These are phyloP conservation scores for Fusarium sp. DNA, from an alignment of 2,329 filamentous ascomycete species.

Conservation along the genomic window DNA sequence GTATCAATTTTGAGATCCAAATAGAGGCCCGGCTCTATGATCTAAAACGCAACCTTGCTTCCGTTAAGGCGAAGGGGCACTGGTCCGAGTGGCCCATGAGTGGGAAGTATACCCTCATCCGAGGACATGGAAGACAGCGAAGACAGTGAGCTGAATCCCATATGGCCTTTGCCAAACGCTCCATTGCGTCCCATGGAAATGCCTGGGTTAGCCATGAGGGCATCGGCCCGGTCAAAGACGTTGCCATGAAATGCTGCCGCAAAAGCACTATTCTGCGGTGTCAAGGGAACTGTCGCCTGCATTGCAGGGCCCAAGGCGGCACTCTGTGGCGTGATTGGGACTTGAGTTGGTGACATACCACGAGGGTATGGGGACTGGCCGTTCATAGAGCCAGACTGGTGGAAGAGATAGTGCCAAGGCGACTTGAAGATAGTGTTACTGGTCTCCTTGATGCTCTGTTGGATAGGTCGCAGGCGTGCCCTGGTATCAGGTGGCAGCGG, in stretches of 20 bases:
- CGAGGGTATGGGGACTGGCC: slow-evolving; percentile 42
- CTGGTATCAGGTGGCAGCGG: slow-evolving; percentile 76
- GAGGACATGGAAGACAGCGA: slow-evolving; percentile 59
- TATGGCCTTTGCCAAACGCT: slow-evolving; percentile 59
- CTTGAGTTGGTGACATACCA: slow-evolving; percentile 49
- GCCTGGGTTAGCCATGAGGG: slow-evolving; percentile 69
- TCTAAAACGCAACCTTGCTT: slow-evolving; percentile 54
- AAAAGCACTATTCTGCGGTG: slow-evolving; percentile 70
- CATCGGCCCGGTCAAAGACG: slow-evolving; percentile 71
- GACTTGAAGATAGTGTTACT: slow-evolving; percentile 75
- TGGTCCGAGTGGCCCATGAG: slow-evolving; percentile 51
- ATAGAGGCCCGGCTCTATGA: slow-evolving; percentile 11
- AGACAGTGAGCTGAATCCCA: slow-evolving; percentile 55
- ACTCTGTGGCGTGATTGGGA: slow-evolving; percentile 87
- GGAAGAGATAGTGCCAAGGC: slow-evolving; percentile 65
- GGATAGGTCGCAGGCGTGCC: slow-evolving; percentile 80
- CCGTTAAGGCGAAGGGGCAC: slow-evolving; percentile 55
- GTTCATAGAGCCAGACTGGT: slow-evolving; percentile 30
- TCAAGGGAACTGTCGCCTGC: slow-evolving; percentile 87
- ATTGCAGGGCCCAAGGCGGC: slow-evolving; percentile 90
- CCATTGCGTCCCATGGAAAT: slow-evolving; percentile 68
- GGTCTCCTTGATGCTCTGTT: slow-evolving; percentile 85
- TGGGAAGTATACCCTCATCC: slow-evolving; percentile 53
- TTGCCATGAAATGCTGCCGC: slow-evolving; percentile 66
- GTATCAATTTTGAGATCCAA: slow-evolving; percentile 32